phyloP scores from a whole-genome alignment of 768 basidiomycete genomes.

The Agrocybe praecox region DNA sequence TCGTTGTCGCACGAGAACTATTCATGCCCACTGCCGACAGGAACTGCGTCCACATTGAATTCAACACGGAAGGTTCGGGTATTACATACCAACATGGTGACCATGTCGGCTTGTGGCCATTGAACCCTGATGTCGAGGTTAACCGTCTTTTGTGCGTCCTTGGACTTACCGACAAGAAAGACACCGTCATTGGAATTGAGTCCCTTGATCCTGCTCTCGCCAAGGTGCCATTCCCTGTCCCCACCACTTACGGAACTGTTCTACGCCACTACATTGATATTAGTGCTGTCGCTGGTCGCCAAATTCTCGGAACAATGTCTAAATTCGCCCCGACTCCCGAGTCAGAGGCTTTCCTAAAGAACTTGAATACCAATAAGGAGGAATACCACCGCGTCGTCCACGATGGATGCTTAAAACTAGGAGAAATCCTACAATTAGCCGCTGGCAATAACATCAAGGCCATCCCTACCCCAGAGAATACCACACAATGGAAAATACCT shows the following conservation, averaged over 20 bases:
- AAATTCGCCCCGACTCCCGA: constrained; percentile 86
- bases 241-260: constrained; percentile 91
- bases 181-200: constrained; percentile 87
- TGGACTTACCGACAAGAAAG: constrained; percentile 79
- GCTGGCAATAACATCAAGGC: constrained; percentile 73
- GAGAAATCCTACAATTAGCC: constrained; percentile 90
- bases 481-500: constrained; percentile 87
- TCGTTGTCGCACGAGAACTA: constrained; percentile 77
- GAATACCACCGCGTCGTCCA: constrained; percentile 77
- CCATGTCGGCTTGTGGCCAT: constrained; percentile 97
- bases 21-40: constrained; percentile 75
- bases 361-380: constrained; percentile 86
- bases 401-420: constrained; percentile 86
- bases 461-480: constrained; percentile 68
- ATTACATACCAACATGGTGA: constrained; percentile 99
- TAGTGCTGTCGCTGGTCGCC: constrained; percentile 91
- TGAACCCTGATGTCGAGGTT: constrained; percentile 91
- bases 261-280: constrained; percentile 98
- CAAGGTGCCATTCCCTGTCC: constrained; percentile 98
- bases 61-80: constrained; percentile 92
- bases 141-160: constrained; percentile 85
- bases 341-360: constrained; percentile 73
- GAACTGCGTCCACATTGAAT: constrained; percentile 94
- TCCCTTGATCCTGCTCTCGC: constrained; percentile 98
- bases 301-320: constrained; percentile 84